Conservation (phyloP, 2,329 filamentous ascomycete genomes). For the Elsinoe perseae region DNA sequence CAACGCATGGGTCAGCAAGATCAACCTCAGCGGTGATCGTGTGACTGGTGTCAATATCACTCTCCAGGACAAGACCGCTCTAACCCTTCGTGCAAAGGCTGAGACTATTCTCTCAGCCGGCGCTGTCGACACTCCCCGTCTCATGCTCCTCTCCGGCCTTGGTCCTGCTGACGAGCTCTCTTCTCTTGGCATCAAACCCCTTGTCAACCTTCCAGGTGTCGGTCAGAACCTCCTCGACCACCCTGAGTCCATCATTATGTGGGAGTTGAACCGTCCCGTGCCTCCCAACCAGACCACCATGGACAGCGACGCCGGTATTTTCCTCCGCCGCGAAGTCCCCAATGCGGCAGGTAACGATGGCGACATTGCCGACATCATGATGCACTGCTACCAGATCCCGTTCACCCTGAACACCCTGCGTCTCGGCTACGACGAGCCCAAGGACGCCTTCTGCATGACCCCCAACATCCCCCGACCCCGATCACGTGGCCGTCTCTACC, state of each 20-base stretch:
- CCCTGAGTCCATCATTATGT: slow-evolving; percentile 59
- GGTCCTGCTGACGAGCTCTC: slow-evolving; percentile 43
- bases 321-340: slow-evolving; percentile 67
- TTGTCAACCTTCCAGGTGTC: slow-evolving; percentile 54
- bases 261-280: slow-evolving; percentile 73
- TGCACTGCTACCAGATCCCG: slow-evolving; percentile 94
- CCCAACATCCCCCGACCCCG: slow-evolving; percentile 81
- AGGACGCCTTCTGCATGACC: slow-evolving; percentile 87
- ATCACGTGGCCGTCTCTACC: slow-evolving; percentile 67
- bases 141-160: slow-evolving; percentile 48
- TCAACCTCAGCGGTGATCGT: slow-evolving; percentile 62
- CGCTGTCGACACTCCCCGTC: slow-evolving; percentile 70
- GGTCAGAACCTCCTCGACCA: slow-evolving; percentile 59
- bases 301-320: slow-evolving; percentile 84
- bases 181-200: slow-evolving; percentile 44
- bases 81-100: slow-evolving; percentile 52
- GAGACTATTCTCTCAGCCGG: slow-evolving; percentile 77
- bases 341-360: slow-evolving; percentile 64
- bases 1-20: slow-evolving; percentile 76
- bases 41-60: slow-evolving; percentile 68
- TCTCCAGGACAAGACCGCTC: slow-evolving; percentile 51
- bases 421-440: slow-evolving; percentile 63
- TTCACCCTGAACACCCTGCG: slow-evolving; percentile 77
- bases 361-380: slow-evolving; percentile 79
- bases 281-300: slow-evolving; percentile 77